Base-by-base conservation (phyloP, 306 rosid genomes). In the Parietaria judaica region DNA sequence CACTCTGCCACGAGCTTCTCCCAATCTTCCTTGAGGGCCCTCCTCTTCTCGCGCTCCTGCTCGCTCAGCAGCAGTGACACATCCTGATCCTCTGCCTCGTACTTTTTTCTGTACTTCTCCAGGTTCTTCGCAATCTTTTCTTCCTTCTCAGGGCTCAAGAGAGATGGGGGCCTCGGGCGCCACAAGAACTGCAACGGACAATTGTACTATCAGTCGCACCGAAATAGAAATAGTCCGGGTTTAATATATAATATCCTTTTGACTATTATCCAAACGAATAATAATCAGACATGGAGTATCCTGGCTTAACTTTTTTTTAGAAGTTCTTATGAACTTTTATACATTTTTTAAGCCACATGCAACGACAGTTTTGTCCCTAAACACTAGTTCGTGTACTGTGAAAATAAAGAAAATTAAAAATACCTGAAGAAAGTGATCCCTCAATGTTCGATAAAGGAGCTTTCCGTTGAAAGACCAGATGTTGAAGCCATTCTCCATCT, bases 401-500 rank as follows among this genome's bases (percentile, higher is more conserved):
- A 36, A 7, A 31, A 47, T 36, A 15, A 4, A n/a, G n/a, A 10
- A 8, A n/a, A 48, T 36, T 16, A 39, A 62, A 35, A 46, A 70
- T 71, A 85, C 97, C 96, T 90, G 96, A 46, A 79, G 81, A 79
- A 87, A 90, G 70, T 84, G 94, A 75, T 87, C 97, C 83, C 81
- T 90, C 70, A 81, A 57, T 41, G 74, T 75, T 61, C 96, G 79
- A 70, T 90, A 87, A 12, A 90, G 91, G 47, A 85, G 88, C 75
- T 87, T 87, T 60, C 97, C 96, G 56, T 87, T 80, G 65, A 90
- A 90, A 58, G 96, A 84, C 97, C 97, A 90, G 50, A 90, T 78
- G 71, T 83, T 85, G 78, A 85, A 87, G 37, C 97, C 97, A 69
- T 90, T 87, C 78, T 90, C 97, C 97, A 90, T 90, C 81, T 90